A percentile compares a stretch with the other conserved stretches of the same genome.
Conservation (phyloP, 768 basidiomycete genomes). For the Tricholoma terreum region DNA sequence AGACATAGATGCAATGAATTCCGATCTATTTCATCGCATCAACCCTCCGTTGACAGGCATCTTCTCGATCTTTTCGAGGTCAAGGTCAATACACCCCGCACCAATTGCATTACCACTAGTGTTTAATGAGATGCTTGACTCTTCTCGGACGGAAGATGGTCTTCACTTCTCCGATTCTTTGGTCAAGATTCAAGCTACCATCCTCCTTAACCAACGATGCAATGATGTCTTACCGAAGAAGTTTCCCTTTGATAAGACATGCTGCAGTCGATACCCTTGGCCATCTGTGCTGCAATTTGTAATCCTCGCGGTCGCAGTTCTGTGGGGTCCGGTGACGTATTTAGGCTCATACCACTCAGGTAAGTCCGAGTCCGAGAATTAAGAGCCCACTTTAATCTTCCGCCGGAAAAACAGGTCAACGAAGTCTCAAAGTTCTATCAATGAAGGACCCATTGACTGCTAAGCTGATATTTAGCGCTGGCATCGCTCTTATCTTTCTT, state of each 20-base stretch:
- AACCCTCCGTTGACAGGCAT: slow-evolving; percentile 27
- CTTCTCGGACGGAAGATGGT: slow-evolving; percentile 77
- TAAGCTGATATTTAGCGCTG: slow-evolving; percentile 56
- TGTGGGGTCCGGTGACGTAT: slow-evolving; percentile 51
- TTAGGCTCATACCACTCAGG: slow-evolving; percentile 25
- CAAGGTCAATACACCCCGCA: slow-evolving; percentile 7
- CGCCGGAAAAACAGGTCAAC: background rate
- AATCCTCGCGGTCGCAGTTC: slow-evolving; percentile 43
- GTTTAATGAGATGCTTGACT: slow-evolving; percentile 78
- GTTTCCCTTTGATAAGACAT: slow-evolving; percentile 72
- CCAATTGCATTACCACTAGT: slow-evolving; percentile 66
- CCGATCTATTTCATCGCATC: slow-evolving; percentile 72
- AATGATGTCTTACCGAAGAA: slow-evolving; percentile 64
- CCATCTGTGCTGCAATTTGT: slow-evolving; percentile 56
- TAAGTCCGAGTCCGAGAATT: slow-evolving; percentile 1
- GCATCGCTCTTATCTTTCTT: slow-evolving; percentile 65
- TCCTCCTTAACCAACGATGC: slow-evolving; percentile 79
- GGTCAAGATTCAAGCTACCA: slow-evolving; percentile 65
- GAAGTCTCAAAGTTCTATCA: slow-evolving; percentile 5
- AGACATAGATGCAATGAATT: slow-evolving; percentile 93
- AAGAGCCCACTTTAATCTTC: background rate
- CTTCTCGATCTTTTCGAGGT: slow-evolving; percentile 26
- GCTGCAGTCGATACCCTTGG: slow-evolving; percentile 75
- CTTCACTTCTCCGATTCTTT: slow-evolving; percentile 72
- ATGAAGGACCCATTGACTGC: slow-evolving; percentile 41